A percentile compares a stretch with the other conserved stretches of the same genome.
Evolutionary conservation across 1,284 basidiomycete genomes (phyloP).

Genomic region (Pisolithus thermaeus): DNA sequence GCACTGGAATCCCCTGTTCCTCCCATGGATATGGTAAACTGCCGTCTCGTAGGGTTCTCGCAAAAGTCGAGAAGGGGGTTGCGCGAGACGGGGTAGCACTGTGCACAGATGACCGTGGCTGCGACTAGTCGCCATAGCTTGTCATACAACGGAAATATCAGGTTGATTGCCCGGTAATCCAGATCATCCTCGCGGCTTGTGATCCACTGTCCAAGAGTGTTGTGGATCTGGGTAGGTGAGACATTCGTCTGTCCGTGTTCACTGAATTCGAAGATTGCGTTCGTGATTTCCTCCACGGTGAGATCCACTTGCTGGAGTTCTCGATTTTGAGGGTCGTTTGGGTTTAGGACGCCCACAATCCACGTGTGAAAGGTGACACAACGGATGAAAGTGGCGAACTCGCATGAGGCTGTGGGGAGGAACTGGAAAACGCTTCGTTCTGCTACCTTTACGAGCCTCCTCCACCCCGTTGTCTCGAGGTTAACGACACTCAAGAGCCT

Average conservation of each 20-base stretch:
- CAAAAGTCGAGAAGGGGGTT: constrained; percentile 34
- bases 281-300: constrained; percentile 28
- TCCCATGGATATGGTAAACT: constrained; percentile 26
- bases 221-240: constrained; percentile 18
- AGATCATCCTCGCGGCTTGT: constrained; percentile 14
- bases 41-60: constrained; percentile 29
- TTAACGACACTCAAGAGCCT: constrained; percentile 7
- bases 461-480: constrained; percentile 25
- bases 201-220: constrained; percentile 34
- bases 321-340: constrained; percentile 22
- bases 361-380: constrained; percentile 39
- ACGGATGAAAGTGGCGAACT: constrained; percentile 38
- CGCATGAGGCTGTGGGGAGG: constrained; percentile 1
- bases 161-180: constrained; percentile 40
- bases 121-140: constrained; percentile 59
- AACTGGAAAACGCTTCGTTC: constrained; percentile 19
- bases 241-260: constrained; percentile 22
- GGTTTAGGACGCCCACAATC: constrained; percentile 33
- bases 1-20: constrained; percentile 27
- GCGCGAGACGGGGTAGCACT: constrained; percentile 21
- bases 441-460: constrained; percentile 24
- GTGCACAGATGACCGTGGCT: constrained; percentile 30
- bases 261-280: constrained; percentile 35
- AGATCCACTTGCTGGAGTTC: constrained; percentile 25
- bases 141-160: constrained; percentile 54